These are phyloP conservation scores for Paecilomyces niveus DNA, from an alignment of 2,329 filamentous ascomycete species.

Conservation along the genomic window DNA sequence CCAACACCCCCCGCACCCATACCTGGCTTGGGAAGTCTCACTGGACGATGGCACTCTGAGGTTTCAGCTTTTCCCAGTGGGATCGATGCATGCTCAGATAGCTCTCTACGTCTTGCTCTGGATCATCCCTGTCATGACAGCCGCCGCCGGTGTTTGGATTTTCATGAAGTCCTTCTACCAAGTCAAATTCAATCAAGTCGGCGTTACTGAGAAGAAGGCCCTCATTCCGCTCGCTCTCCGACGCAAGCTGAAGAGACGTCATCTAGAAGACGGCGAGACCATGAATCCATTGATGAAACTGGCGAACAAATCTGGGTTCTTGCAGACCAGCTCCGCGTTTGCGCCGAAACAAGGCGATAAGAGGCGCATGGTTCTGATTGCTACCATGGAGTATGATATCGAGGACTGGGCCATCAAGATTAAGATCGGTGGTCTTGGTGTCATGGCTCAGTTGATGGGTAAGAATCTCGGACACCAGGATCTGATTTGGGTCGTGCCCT, in stretches of 20 bases:
- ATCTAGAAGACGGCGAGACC: slow-evolving; percentile 17
- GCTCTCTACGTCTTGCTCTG: slow-evolving; percentile 48
- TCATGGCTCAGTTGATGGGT: slow-evolving; percentile 64
- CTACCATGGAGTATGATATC: slow-evolving; percentile 67
- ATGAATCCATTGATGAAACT: slow-evolving; percentile 28
- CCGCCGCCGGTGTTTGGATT: slow-evolving; percentile 43
- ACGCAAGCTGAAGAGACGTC: slow-evolving; percentile 25
- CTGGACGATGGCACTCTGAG: slow-evolving; percentile 49
- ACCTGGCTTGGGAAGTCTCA: slow-evolving; percentile 49
- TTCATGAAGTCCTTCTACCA: slow-evolving; percentile 58
- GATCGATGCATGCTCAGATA: slow-evolving; percentile 49
- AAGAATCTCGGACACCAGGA: slow-evolving; percentile 59
- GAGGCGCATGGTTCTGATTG: slow-evolving; percentile 55
- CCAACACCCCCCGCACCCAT: slow-evolving; percentile 45
- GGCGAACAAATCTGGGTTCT: slow-evolving; percentile 27
- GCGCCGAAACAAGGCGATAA: slow-evolving; percentile 18
- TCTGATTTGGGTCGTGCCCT: slow-evolving; percentile 58
- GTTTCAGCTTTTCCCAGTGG: slow-evolving; percentile 47
- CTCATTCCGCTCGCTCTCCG: slow-evolving; percentile 31
- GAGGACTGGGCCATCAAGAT: slow-evolving; percentile 64
- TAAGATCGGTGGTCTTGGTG: slow-evolving; percentile 63
- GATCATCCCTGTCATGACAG: slow-evolving; percentile 47
- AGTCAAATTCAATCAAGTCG: slow-evolving; percentile 56
- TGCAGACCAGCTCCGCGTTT: slow-evolving; percentile 30
- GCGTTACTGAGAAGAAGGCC: slow-evolving; percentile 44